Evolutionary conservation across 202 grass and related monocot genomes (phyloP).

Genomic region (Carex sylvatica): DNA sequence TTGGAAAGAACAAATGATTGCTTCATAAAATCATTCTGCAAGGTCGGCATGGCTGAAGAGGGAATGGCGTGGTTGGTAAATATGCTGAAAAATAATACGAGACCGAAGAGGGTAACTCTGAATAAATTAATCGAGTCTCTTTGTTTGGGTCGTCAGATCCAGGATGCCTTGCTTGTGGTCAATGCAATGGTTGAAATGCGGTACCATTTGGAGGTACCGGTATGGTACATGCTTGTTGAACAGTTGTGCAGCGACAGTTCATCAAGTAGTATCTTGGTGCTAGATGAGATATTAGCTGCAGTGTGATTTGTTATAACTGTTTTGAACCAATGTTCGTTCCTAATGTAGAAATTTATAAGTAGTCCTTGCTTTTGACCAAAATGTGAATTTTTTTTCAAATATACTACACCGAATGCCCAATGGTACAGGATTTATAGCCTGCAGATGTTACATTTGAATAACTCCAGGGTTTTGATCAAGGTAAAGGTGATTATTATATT

Average conservation of each 20-base stretch:
- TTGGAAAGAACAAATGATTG: conserved; percentile 50
- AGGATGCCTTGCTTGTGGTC: conserved; percentile 65
- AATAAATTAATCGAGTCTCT: conserved; percentile 46
- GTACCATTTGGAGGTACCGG: conserved; percentile 33
- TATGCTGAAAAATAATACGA: conserved; percentile 73
- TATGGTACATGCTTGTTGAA: conserved; percentile 49
- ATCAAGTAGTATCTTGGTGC: conserved; percentile 24
- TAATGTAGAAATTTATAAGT: not conserved
- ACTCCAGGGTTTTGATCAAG: not conserved
- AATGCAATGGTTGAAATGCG: conserved; percentile 66
- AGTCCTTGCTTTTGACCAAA: not conserved
- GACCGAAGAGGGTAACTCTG: conserved; percentile 43
- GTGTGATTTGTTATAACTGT: conserved; percentile 20
- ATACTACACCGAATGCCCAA: not conserved
- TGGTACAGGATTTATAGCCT: not conserved
- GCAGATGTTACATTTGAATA: not conserved
- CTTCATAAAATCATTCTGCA: conserved; percentile 65
- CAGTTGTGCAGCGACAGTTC: conserved; percentile 44
- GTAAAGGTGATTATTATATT: not conserved
- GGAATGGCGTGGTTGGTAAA: conserved; percentile 64
- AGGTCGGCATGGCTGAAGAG: conserved; percentile 48
- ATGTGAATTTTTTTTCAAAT: not conserved
- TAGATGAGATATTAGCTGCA: conserved; percentile 45
- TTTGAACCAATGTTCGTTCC: not conserved
- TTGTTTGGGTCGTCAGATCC: conserved; percentile 29